These are phyloP conservation scores for Heimioporus punctisporus DNA, from an alignment of 1,284 basidiomycete genomes.

Conservation along the genomic window DNA sequence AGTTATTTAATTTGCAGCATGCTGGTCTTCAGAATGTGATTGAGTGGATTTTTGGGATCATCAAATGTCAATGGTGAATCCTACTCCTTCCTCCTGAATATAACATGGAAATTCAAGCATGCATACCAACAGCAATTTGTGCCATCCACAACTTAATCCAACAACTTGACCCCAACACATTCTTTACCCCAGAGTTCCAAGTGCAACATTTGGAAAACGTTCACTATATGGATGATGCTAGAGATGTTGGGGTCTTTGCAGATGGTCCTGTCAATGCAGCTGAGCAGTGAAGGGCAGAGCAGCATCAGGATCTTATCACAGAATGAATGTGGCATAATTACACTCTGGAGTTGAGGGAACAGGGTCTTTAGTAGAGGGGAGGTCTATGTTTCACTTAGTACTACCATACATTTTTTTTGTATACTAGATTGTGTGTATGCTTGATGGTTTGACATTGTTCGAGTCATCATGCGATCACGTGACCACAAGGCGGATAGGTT, in stretches of 20 bases:
- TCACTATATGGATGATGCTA: neutral
- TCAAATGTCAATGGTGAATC: slow-evolving; percentile 37
- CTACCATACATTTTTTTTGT: too few species aligned
- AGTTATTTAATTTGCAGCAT: slow-evolving; percentile 45
- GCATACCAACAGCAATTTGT: slow-evolving; percentile 30
- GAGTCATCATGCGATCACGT: too few species aligned
- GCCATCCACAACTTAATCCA: slow-evolving; percentile 42
- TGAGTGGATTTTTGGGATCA: slow-evolving; percentile 43
- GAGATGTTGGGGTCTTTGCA: neutral
- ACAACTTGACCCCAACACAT: neutral
- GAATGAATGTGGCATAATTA: neutral
- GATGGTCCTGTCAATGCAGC: neutral
- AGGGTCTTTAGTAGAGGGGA: neutral
- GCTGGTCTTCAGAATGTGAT: slow-evolving; percentile 39
- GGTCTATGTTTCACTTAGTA: neutral
- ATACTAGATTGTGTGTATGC: too few species aligned
- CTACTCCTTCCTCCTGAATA: slow-evolving; percentile 29
- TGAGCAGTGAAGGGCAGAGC: neutral
- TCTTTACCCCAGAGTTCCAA: neutral
- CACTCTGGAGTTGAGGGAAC: neutral
- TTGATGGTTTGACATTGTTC: too few species aligned
- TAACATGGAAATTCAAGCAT: slow-evolving; percentile 31
- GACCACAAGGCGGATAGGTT: too few species aligned
- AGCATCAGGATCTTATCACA: neutral
- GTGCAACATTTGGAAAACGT: neutral